Conservation (phyloP, 2,329 filamentous ascomycete genomes). For the Septoria petroselini region DNA sequence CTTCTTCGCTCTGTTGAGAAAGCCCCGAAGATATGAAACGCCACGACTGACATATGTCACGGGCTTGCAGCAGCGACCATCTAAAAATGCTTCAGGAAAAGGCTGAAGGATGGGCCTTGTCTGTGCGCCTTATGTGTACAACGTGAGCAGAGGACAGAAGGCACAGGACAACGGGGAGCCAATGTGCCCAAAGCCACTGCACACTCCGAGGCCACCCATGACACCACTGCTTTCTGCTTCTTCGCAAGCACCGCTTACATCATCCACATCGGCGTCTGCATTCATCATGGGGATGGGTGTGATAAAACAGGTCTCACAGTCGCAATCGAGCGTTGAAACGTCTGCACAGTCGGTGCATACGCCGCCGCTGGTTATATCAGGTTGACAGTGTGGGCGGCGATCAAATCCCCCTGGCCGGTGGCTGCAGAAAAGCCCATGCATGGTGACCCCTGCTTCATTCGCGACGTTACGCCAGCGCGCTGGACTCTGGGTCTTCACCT, state of each 20-base stretch:
- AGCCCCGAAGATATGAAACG: slow-evolving; percentile 13
- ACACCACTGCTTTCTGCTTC: no score
- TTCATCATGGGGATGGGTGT: background rate
- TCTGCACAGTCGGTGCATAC: background rate
- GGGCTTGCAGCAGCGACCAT: slow-evolving; percentile 1
- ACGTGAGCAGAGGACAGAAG: slow-evolving; percentile 1
- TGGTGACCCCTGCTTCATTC: slow-evolving; percentile 1
- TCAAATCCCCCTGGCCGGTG: slow-evolving; percentile 12
- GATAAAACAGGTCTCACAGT: slow-evolving; percentile 2
- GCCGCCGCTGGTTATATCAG: background rate
- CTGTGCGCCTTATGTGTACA: slow-evolving; percentile 1
- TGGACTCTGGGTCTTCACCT: slow-evolving; percentile 12
- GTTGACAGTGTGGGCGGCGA: background rate
- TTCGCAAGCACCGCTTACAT: no score
- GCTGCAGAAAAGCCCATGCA: slow-evolving; percentile 6
- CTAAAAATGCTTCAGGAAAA: slow-evolving; percentile 18
- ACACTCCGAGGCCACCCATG: background rate
- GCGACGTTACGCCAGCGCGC: slow-evolving; percentile 17
- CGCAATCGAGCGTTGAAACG: background rate
- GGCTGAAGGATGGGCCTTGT: background rate
- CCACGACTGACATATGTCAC: slow-evolving; percentile 10
- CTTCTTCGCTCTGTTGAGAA: no score
- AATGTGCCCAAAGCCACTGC: background rate
- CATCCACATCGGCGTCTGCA: no score
- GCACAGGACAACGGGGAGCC: background rate